Conservation (phyloP, 2,329 filamentous ascomycete genomes). For the Hymenoscyphus fructigenus region DNA sequence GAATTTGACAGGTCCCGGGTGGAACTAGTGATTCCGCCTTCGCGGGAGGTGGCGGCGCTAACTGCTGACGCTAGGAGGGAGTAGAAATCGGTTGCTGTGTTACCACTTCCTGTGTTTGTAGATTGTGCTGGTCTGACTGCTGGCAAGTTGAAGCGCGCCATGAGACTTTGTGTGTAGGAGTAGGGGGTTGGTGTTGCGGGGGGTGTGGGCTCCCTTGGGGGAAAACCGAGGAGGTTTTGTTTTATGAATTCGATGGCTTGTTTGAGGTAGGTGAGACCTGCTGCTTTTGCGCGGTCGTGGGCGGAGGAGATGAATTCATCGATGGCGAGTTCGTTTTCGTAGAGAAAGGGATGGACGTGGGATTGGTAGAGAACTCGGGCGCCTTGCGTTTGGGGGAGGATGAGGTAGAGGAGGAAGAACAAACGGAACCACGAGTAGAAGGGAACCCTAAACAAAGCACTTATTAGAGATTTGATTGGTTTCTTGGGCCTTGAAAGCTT, state of each 20-base stretch:
- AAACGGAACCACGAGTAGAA: slow-evolving; percentile 93
- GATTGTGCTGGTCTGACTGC: slow-evolving; percentile 52
- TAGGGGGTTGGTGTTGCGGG: slow-evolving; percentile 47
- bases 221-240: slow-evolving; percentile 76
- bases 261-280: slow-evolving; percentile 75
- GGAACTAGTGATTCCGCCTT: slow-evolving; percentile 29
- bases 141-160: slow-evolving; percentile 84
- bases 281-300: slow-evolving; percentile 74
- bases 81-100: slow-evolving; percentile 66
- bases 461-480: slow-evolving; percentile 8
- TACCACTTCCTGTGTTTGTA: slow-evolving; percentile 40
- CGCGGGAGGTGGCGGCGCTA: slow-evolving; percentile 43
- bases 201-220: slow-evolving; percentile 50
- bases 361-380: slow-evolving; percentile 81
- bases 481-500: background rate
- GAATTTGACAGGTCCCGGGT: slow-evolving; percentile 51
- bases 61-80: slow-evolving; percentile 74
- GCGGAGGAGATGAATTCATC: slow-evolving; percentile 82
- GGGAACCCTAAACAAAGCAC: slow-evolving; percentile 61
- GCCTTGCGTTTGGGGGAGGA: slow-evolving; percentile 96
- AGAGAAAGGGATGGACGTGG: slow-evolving; percentile 84
- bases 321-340: slow-evolving; percentile 82
- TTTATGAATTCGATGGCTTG: slow-evolving; percentile 69
- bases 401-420: slow-evolving; percentile 85
- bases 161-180: slow-evolving; percentile 75